phyloP scores from a whole-genome alignment of 768 basidiomycete genomes.

The Auricularia cornea region DNA sequence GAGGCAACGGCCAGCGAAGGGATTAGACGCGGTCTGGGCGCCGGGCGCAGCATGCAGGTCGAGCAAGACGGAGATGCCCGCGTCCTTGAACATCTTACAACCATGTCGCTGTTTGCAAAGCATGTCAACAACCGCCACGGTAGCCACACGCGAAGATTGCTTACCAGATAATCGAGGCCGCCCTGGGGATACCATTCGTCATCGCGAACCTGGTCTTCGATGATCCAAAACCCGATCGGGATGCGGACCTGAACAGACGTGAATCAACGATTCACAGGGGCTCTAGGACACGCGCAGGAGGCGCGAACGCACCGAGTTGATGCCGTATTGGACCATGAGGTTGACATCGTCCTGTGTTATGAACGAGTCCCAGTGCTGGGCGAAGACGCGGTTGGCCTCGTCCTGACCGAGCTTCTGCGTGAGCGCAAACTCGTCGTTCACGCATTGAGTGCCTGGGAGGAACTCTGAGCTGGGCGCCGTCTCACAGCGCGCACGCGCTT shows the following conservation, averaged over 20 bases:
- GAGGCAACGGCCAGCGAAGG: not conserved
- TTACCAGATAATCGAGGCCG: not conserved
- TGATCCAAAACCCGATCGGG: constrained; percentile 1
- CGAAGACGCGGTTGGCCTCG: constrained; percentile 12
- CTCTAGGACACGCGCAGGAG: not conserved
- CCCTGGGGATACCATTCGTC: not conserved
- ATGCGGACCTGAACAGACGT: not conserved
- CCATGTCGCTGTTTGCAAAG: not conserved
- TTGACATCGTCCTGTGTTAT: not conserved
- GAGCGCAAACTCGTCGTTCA: constrained; percentile 31
- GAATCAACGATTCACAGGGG: not conserved
- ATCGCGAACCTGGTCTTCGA: not conserved
- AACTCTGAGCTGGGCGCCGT: not conserved
- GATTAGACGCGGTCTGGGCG: not conserved
- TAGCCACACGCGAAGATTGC: not conserved
- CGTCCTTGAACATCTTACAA: not conserved
- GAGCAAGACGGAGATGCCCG: not conserved
- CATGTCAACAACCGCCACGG: not conserved
- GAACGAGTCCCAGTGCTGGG: not conserved
- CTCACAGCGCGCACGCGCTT: not conserved
- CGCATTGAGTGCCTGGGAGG: not conserved
- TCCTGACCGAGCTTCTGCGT: constrained; percentile 33
- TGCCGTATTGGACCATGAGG: not conserved
- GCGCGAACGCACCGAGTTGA: not conserved
- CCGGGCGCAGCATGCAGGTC: not conserved